Base-by-base conservation (phyloP, 352 stramenopile genomes). In the Phytopythium chamaehyphon region DNA sequence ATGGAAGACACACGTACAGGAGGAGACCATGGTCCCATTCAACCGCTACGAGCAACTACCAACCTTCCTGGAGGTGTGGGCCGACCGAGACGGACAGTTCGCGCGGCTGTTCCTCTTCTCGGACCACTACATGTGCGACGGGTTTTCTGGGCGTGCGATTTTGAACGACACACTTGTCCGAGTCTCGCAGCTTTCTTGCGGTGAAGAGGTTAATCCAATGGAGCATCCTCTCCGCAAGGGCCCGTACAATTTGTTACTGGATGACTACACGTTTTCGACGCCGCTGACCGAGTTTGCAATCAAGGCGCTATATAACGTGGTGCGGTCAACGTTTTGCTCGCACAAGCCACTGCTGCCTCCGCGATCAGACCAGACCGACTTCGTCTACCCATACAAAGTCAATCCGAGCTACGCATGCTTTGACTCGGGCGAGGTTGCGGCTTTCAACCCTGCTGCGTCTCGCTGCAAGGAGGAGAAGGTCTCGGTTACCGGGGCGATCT, bases 41-140 rank as follows among this genome's bases (percentile, higher is more conserved):
- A 51, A 62, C 28, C 51, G 60, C 14, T 68, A 55, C 47, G 36
- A 61, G 42, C 39, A 64, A 15, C 64, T 64, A 11, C 50, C 61
- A 3, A 64, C 46, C 19, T 68, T 64, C 43, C 40, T 64, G 12
- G 55, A 66, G 45, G 47, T 47, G 37, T 71, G 60, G 57, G 39
- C 39, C 0, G 48, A 71, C 24, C 28, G 57, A 6, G 21, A 24
- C 33, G 59, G 37, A 19, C 40, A 59, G 24, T 39, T 44, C 4
- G 60, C 57, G 9, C 71, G 70, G 0, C 64, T 86, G 38, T 60
- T 80, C 43, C 54, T 86, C 22, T 82, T 82, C 58, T 73, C 66
- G 3, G 64, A 76, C 36, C 67, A 81, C 55, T 75, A 73, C 59
- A 62, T 75, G 49, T 69, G 64, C 16, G 70, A 77, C 47, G 66